These are phyloP conservation scores for Seiridium unicorne DNA, from an alignment of 2,329 filamentous ascomycete species.

Conservation along the genomic window DNA sequence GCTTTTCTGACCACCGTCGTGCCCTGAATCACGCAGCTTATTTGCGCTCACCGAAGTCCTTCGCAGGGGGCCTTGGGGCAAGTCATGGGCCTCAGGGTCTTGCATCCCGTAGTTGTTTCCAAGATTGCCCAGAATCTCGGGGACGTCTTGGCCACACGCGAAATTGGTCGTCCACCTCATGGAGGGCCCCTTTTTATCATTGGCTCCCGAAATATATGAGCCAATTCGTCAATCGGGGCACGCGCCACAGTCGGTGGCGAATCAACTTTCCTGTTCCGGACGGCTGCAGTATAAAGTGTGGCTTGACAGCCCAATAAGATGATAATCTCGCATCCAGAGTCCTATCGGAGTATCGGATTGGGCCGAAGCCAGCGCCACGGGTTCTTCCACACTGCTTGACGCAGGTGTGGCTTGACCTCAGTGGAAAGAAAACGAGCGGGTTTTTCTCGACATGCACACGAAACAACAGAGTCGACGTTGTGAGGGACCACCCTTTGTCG, in stretches of 20 bases:
- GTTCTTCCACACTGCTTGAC: not conserved
- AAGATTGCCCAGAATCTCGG: not conserved
- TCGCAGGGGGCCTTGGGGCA: not conserved
- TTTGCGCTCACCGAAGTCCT: not conserved
- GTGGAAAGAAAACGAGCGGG: not conserved
- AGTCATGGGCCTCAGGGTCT: not conserved
- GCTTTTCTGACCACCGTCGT: not conserved
- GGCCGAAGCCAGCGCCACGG: not conserved
- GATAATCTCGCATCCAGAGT: not conserved
- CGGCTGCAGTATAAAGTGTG: conserved; percentile 4
- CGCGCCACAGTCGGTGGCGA: conserved; percentile 4
- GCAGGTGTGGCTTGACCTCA: not conserved
- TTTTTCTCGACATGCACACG: not conserved
- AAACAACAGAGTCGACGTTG: no score
- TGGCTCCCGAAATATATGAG: not conserved
- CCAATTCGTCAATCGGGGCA: not conserved
- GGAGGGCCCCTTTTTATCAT: not conserved
- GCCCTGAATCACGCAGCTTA: not conserved
- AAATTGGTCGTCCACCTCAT: not conserved
- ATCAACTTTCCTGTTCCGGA: not conserved
- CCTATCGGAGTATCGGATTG: not conserved
- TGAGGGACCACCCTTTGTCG: no score
- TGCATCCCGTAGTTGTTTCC: not conserved
- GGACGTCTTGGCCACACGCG: not conserved
- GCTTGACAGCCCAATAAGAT: not conserved